Evolutionary conservation across 306 rosid species (phyloP), one percentile per base, ranked within the genome.

Genomic region (Prinsepia uniflora): DNA sequence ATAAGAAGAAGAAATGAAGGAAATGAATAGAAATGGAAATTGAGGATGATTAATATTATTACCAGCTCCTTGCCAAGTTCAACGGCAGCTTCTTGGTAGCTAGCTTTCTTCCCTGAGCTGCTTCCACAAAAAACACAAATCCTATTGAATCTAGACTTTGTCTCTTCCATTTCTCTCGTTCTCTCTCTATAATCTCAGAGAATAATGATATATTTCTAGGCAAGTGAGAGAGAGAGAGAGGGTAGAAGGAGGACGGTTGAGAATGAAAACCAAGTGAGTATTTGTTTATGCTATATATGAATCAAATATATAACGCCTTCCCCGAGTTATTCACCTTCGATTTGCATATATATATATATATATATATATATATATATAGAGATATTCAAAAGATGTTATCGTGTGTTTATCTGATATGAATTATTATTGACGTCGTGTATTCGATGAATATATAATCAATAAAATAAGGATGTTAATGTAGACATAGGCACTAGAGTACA

Each of bases 91-190:
- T 92, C 92, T 75, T 89, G 96, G 82, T 94, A 94, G 72, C 85
- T 89, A 45, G 96, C 74, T 84, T 94, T 94, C 86, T 89, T 94
- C 13, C 99, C 99, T 2, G 99, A 86, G 75, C 96, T 91, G 87
- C 99, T 94, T 22, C 99, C 99, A 83, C 99, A 94, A 71, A 88
- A 94, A 8, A 94, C 98, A 78, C 98, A 90, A 76, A 94, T 90
- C 75, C 97, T 85, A 81, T 83, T 82, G 84, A 94, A 94, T 86
- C 81, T 94, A 9, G 99, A 91, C 75, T 86, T 82, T 22, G 79
- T 81, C 60, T 84, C 96, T 84, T 89, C 98, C 97, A 90, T 91
- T 4, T 64, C 74, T 64, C 17, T 49, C 34, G 18, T 0, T 62
- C 22, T 71, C 56, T 71, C 54, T 43, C 57, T 64, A 17, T 57